A percentile compares a stretch with the other conserved stretches of the same genome.
phyloP scores from a whole-genome alignment of 208 protist genomes.

The Trypanosoma boissoni region DNA sequence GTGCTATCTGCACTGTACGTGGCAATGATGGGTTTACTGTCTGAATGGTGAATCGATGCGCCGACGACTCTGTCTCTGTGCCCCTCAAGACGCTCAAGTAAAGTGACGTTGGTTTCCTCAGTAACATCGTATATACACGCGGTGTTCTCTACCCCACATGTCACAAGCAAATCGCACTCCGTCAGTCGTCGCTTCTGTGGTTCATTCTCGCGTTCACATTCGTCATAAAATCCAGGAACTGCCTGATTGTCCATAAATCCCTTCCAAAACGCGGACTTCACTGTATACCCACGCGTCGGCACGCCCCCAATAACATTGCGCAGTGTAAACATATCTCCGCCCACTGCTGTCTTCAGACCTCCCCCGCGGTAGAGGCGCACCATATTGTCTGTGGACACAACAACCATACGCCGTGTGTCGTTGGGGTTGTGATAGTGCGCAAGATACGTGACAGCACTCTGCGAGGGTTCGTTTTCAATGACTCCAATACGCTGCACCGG shows the following conservation, averaged over 20 bases:
- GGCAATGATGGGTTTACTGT: conserved; percentile 70
- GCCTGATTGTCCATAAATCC: conserved; percentile 57
- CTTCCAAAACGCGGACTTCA: conserved; percentile 74
- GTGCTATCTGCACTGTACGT: conserved; percentile 84
- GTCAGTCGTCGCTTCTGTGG: conserved; percentile 47
- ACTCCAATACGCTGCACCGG: conserved; percentile 31
- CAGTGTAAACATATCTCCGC: conserved; percentile 51
- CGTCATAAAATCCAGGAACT: conserved; percentile 76
- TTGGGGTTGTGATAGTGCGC: conserved; percentile 60
- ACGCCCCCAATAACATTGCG: conserved; percentile 70
- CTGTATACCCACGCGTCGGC: conserved; percentile 51
- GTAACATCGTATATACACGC: conserved; percentile 82
- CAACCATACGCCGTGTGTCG: conserved; percentile 67
- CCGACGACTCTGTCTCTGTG: conserved; percentile 85
- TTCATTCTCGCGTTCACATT: conserved; percentile 79
- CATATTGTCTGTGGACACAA: conserved; percentile 78
- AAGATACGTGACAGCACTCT: conserved; percentile 60
- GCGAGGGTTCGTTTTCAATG: conserved; percentile 71
- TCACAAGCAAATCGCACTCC: conserved; percentile 80
- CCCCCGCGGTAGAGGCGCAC: conserved; percentile 67
- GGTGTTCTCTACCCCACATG: conserved; percentile 68
- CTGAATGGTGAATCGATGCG: conserved; percentile 57
- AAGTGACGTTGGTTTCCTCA: conserved; percentile 41
- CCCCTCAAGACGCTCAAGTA: conserved; percentile 77
- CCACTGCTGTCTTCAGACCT: conserved; percentile 41